These are phyloP conservation scores for Nannizzia gypsea DNA, from an alignment of 2,329 filamentous ascomycete genomes.

Conservation along the genomic window DNA sequence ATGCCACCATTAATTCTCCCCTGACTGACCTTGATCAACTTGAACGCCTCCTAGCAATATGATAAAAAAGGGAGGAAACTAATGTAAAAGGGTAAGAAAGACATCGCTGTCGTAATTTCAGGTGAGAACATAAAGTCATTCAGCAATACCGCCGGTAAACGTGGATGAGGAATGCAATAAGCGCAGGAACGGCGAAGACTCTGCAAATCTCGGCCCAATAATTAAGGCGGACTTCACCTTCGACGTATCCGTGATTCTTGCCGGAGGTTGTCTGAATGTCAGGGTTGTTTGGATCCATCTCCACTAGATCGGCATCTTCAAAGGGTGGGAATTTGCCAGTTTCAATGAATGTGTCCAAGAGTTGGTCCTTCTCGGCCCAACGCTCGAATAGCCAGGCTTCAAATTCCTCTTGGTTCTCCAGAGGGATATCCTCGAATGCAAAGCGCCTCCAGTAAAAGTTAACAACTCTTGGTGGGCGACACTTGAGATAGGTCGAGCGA, in stretches of 20 bases:
- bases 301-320: conserved; percentile 43
- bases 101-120: background rate
- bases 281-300: conserved; percentile 26
- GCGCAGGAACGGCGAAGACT: conserved; percentile 24
- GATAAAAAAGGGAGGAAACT: background rate
- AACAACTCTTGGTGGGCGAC: conserved; percentile 81
- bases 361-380: conserved; percentile 84
- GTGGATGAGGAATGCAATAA: conserved; percentile 14
- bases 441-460: conserved; percentile 96
- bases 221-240: conserved; percentile 26
- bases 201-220: conserved; percentile 26
- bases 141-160: background rate
- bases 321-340: conserved; percentile 66
- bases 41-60: background rate
- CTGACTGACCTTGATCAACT: background rate
- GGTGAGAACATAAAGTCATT: background rate
- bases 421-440: conserved; percentile 64
- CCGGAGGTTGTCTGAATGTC: conserved; percentile 20
- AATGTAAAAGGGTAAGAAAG: too few relatives aligned
- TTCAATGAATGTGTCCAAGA: conserved; percentile 69
- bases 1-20: background rate
- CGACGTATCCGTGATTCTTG: conserved; percentile 18
- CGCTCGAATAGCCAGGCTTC: conserved; percentile 72
- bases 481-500: conserved; percentile 75
- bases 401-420: conserved; percentile 62